Conservation (phyloP, 768 basidiomycete genomes). For the Gelatoporia subvermispora region DNA sequence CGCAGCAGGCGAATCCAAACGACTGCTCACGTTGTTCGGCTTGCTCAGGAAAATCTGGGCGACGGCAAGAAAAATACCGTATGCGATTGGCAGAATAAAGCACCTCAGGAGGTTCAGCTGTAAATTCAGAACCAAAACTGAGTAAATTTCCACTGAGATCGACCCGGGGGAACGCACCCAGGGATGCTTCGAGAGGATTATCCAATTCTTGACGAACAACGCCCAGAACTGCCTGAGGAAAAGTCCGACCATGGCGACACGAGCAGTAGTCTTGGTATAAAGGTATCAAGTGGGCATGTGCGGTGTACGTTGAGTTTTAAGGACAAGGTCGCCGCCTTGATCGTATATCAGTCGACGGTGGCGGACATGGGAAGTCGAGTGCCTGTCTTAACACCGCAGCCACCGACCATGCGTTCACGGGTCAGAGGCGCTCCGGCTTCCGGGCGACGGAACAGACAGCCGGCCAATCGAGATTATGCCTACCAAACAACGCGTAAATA, state of each 20-base stretch:
- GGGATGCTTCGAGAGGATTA: slow-evolving; percentile 60
- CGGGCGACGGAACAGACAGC: no score
- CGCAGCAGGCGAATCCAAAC: background rate
- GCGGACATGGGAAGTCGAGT: no score
- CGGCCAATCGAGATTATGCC: no score
- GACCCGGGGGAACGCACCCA: slow-evolving; percentile 39
- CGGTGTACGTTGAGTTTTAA: no score
- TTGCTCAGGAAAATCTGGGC: slow-evolving; percentile 57
- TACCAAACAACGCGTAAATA: slow-evolving; percentile 4
- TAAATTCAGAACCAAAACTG: slow-evolving; percentile 1
- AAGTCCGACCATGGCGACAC: slow-evolving; percentile 15
- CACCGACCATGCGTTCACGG: no score
- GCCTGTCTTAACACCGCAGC: no score
- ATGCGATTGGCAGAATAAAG: slow-evolving; percentile 58
- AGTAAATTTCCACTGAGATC: background rate
- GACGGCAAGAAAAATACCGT: slow-evolving; percentile 61
- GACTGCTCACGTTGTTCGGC: slow-evolving; percentile 51
- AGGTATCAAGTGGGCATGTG: no score
- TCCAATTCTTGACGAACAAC: slow-evolving; percentile 72
- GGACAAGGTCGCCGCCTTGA: no score
- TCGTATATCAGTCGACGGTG: no score
- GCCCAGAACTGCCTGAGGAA: slow-evolving; percentile 61
- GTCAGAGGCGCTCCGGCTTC: no score
- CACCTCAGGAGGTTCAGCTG: slow-evolving; percentile 60
- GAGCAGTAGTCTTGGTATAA: no score